Conservation (phyloP, 1,284 basidiomycete species). For the Tausonia pullulans region DNA sequence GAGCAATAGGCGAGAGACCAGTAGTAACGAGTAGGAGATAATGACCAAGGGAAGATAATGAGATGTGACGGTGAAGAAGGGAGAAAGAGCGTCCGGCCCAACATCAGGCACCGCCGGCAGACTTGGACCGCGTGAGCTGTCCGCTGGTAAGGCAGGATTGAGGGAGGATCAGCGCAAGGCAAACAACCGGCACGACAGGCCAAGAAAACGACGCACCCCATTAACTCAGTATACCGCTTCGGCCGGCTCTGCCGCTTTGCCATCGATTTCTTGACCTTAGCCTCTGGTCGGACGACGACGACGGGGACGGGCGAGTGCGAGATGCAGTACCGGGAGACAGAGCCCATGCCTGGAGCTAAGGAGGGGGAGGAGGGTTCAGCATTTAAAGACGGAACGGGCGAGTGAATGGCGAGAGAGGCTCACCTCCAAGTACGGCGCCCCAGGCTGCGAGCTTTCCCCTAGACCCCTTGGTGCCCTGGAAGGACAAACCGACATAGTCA, state of each 20-base stretch:
- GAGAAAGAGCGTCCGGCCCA: too few relatives aligned
- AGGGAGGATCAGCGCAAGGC: background rate
- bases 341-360: conserved; percentile 42
- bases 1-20: too few relatives aligned
- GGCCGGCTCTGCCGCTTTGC: conserved; percentile 74
- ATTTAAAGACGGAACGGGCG: background rate
- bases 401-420: conserved; percentile 5
- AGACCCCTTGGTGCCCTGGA: conserved; percentile 62
- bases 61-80: too few relatives aligned
- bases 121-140: too few relatives aligned
- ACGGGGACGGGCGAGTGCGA: conserved; percentile 84
- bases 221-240: conserved; percentile 48
- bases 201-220: conserved; percentile 25
- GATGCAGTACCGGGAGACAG: conserved; percentile 56
- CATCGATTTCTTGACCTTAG: conserved; percentile 69
- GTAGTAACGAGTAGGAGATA: too few relatives aligned
- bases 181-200: background rate
- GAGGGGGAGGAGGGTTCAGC: conserved; percentile 5
- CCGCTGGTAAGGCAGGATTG: too few relatives aligned
- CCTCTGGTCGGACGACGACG: conserved; percentile 78
- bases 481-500: conserved; percentile 44
- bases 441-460: conserved; percentile 48
- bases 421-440: conserved; percentile 46
- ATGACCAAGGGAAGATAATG: too few relatives aligned
- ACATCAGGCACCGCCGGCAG: too few relatives aligned